A percentile compares a stretch with the other conserved stretches of the same genome.
phyloP scores from a whole-genome alignment of 192 early-diverging fungal genomes.

The Mortierella hygrophila region DNA sequence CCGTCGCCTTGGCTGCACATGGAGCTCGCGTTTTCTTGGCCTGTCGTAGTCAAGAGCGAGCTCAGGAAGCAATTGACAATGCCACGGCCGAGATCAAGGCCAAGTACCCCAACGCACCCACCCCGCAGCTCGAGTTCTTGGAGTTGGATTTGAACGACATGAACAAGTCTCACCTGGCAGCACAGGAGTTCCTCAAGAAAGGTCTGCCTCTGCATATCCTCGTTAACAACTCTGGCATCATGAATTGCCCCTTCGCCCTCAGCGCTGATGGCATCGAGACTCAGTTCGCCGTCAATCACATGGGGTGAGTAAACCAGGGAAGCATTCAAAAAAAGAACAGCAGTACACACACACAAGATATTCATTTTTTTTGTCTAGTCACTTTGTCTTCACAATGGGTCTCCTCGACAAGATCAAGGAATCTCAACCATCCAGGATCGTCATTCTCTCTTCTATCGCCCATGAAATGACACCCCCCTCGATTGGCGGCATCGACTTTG shows the following conservation, averaged over 20 bases:
- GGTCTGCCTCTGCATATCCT: conserved; percentile 63
- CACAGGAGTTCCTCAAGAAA: conserved; percentile 47
- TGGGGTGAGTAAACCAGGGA: conserved; percentile 33
- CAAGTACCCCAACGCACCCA: conserved; percentile 6
- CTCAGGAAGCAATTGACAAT: conserved; percentile 14
- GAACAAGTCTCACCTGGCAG: conserved; percentile 15
- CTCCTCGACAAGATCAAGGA: conserved; percentile 51
- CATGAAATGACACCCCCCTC: conserved; percentile 16
- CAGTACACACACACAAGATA: too few species aligned
- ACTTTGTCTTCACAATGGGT: conserved; percentile 45
- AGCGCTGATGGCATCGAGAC: conserved; percentile 57
- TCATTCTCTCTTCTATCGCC: conserved; percentile 44
- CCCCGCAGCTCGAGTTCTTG: conserved; percentile 53
- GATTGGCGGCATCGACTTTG: conserved; percentile 45
- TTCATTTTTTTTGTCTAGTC: background rate
- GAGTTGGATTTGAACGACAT: conserved; percentile 43
- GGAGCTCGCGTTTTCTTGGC: conserved; percentile 41
- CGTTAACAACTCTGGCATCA: conserved; percentile 57
- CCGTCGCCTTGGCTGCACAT: conserved; percentile 28
- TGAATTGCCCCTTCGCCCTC: conserved; percentile 32
- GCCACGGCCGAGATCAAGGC: conserved; percentile 36
- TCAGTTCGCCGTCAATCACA: conserved; percentile 64
- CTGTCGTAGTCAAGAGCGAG: conserved; percentile 20
- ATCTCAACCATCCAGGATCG: conserved; percentile 59
- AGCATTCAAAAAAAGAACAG: background rate